A percentile compares a stretch with the other conserved stretches of the same genome.
phyloP scores from a whole-genome alignment of 83 land plant species.

The Thuja plicata region DNA sequence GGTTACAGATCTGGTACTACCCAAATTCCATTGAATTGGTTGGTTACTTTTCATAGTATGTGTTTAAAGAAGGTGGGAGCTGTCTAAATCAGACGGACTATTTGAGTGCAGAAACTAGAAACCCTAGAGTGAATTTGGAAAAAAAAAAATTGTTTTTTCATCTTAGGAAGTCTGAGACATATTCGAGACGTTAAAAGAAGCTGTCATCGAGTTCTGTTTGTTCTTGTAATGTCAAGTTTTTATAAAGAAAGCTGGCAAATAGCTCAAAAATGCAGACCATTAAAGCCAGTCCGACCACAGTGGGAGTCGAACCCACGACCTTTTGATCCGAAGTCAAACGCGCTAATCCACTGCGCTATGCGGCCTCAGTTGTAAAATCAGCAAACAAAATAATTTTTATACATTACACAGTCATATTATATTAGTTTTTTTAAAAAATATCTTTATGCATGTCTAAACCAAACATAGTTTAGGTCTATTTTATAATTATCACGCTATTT shows the following conservation, averaged over 20 bases:
- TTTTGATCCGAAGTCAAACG: slow-evolving; percentile 84
- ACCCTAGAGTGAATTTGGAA: not conserved
- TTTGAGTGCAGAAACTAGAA: not conserved
- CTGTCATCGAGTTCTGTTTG: not conserved
- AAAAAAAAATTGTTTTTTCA: too few relatives aligned
- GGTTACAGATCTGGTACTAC: not conserved
- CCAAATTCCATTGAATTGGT: not conserved
- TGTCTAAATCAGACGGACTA: not conserved
- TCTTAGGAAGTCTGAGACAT: not conserved
- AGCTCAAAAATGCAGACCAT: too few relatives aligned
- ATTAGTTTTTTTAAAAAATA: too few relatives aligned
- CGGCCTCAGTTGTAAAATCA: too few relatives aligned
- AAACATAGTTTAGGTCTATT: too few relatives aligned
- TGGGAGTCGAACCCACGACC: slow-evolving; percentile 89
- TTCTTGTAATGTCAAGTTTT: too few relatives aligned
- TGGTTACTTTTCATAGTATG: not conserved
- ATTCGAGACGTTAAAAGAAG: not conserved
- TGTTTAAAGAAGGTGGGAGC: not conserved
- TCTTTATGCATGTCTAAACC: too few relatives aligned
- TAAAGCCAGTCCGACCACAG: slow-evolving; percentile 51
- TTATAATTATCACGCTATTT: too few relatives aligned
- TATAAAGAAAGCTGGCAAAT: too few relatives aligned
- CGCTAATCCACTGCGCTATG: slow-evolving; percentile 91
- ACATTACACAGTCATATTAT: too few relatives aligned
- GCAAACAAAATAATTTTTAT: too few relatives aligned